A percentile compares a stretch with the other conserved stretches of the same genome.
Evolutionary conservation across 108 stramenopile species (phyloP).

Genomic region (Cyclotella sp.): DNA sequence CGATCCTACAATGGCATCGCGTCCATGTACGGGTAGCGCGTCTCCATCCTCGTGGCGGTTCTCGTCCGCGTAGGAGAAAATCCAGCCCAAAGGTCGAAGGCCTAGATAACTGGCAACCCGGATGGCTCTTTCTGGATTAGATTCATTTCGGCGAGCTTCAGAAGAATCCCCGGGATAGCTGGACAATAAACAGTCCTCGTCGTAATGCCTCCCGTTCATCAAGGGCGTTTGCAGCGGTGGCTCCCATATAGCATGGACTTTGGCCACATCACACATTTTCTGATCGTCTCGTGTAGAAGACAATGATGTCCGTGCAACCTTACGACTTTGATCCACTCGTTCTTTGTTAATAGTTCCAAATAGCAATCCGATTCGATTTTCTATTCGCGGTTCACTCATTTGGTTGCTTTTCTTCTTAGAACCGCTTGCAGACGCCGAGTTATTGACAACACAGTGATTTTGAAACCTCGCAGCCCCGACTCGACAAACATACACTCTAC

Average conservation of each 20-base stretch:
- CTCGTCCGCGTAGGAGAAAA: slow-evolving; percentile 75
- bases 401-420: slow-evolving; percentile 33
- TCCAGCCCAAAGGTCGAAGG: slow-evolving; percentile 82
- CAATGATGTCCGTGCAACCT: slow-evolving; percentile 72
- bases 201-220: slow-evolving; percentile 42
- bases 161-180: slow-evolving; percentile 19
- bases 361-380: slow-evolving; percentile 67
- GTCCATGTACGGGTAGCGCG: slow-evolving; percentile 68
- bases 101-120: slow-evolving; percentile 68
- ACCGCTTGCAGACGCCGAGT: slow-evolving; percentile 7
- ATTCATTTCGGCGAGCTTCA: slow-evolving; percentile 20
- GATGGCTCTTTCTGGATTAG: slow-evolving; percentile 51
- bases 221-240: slow-evolving; percentile 57
- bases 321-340: slow-evolving; percentile 58
- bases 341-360: slow-evolving; percentile 82
- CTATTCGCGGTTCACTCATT: slow-evolving; percentile 22
- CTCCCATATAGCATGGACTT: slow-evolving; percentile 86
- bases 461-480: slow-evolving; percentile 79
- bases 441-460: slow-evolving; percentile 49
- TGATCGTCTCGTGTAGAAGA: slow-evolving; percentile 62
- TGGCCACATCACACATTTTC: slow-evolving; percentile 82
- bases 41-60: slow-evolving; percentile 67
- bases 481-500: slow-evolving; percentile 80
- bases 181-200: slow-evolving; percentile 36
- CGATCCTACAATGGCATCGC: slow-evolving; percentile 65